These are phyloP conservation scores for Phialophora tarda DNA, from an alignment of 2,329 filamentous ascomycete genomes.

Conservation along the genomic window DNA sequence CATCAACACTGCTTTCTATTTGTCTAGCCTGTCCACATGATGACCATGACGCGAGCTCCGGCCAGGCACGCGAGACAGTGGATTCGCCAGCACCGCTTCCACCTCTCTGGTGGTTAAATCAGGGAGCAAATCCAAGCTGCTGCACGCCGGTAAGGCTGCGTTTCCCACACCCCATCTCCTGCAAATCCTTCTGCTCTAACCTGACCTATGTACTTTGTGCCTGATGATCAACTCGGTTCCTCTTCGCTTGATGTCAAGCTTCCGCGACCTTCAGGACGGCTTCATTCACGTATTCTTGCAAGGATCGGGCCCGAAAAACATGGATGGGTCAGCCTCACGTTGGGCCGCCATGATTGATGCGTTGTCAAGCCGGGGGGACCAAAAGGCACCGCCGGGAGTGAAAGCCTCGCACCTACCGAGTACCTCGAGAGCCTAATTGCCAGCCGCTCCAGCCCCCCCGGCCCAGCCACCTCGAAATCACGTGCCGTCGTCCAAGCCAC, in stretches of 20 bases:
- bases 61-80: conserved; percentile 4
- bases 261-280: not conserved
- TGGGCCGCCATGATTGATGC: conserved; percentile 13
- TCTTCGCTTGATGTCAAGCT: conserved; percentile 3
- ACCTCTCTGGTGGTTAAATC: conserved; percentile 1
- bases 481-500: not conserved
- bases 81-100: conserved; percentile 3
- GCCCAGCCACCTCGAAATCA: not conserved
- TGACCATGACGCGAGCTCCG: conserved; percentile 2
- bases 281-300: not conserved
- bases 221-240: conserved; percentile 12
- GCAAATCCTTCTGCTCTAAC: not conserved
- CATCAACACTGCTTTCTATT: conserved; percentile 14
- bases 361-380: conserved; percentile 1
- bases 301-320: not conserved
- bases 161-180: not conserved
- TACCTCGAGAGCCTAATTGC: not conserved
- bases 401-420: no score
- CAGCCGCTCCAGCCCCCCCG: not conserved
- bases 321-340: conserved; percentile 10
- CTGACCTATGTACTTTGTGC: conserved; percentile 6
- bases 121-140: not conserved
- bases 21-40: conserved; percentile 12
- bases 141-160: conserved; percentile 2
- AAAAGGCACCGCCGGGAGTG: conserved; percentile 1